These are phyloP conservation scores for Tolypocladium paradoxum DNA, from an alignment of 2,329 filamentous ascomycete genomes.

Conservation along the genomic window DNA sequence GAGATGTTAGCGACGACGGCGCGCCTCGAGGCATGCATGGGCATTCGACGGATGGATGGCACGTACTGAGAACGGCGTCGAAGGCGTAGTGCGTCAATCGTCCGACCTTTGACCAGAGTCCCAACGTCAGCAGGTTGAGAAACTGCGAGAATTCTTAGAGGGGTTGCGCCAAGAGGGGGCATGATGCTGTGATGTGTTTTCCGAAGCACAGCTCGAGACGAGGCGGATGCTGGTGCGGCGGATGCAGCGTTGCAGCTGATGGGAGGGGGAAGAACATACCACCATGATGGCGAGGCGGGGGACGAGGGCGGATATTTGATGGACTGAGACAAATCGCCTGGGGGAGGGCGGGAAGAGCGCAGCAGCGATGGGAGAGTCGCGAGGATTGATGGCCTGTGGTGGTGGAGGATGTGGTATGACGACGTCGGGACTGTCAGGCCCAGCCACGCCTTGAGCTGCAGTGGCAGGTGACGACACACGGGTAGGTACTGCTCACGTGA, in stretches of 20 bases:
- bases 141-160: conserved; percentile 29
- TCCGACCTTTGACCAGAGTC: conserved; percentile 71
- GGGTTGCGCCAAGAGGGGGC: not conserved
- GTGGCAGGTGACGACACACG: not conserved
- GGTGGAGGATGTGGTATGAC: not conserved
- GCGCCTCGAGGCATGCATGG: not conserved
- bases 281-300: conserved; percentile 16
- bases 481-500: not conserved
- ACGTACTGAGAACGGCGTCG: conserved; percentile 82
- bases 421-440: too few species aligned
- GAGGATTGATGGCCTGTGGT: not conserved
- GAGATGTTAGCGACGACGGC: not conserved
- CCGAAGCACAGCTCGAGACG: not conserved
- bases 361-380: not conserved
- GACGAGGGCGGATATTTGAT: not conserved
- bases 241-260: not conserved
- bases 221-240: not conserved
- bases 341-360: not conserved
- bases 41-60: not conserved
- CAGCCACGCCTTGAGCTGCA: not conserved
- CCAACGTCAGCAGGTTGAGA: conserved; percentile 59
- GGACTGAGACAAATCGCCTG: not conserved
- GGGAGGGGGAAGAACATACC: conserved; percentile 14
- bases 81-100: conserved; percentile 90
- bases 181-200: not conserved